Conservation (phyloP, 768 basidiomycete species). For the Serendipita vermifera region DNA sequence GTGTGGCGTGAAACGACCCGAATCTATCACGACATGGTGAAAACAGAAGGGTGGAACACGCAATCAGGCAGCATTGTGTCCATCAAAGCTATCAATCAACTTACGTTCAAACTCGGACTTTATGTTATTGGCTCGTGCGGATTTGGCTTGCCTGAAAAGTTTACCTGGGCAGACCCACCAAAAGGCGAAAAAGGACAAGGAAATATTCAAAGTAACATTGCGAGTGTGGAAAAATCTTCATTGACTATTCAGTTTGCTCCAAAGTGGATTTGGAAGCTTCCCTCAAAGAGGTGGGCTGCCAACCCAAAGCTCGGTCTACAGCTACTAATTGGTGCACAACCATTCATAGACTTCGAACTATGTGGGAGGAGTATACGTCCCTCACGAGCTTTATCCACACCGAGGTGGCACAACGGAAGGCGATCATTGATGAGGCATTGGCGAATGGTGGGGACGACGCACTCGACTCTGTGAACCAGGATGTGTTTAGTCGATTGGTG, state of each 20-base stretch:
- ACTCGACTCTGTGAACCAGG: not conserved
- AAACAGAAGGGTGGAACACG: slow-evolving; percentile 10
- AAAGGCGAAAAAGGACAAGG: not conserved
- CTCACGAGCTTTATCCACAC: slow-evolving; percentile 3
- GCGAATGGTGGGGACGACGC: slow-evolving; percentile 7
- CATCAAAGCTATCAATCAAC: not conserved
- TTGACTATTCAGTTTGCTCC: not conserved
- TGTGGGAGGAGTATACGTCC: slow-evolving; percentile 11
- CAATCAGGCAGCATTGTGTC: not conserved
- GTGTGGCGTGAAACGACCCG: slow-evolving; percentile 5
- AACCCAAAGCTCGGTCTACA: no score
- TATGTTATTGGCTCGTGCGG: slow-evolving; percentile 9
- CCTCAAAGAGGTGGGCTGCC: slow-evolving; percentile 9
- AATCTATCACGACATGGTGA: slow-evolving; percentile 12
- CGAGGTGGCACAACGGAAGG: not conserved
- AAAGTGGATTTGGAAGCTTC: slow-evolving; percentile 10
- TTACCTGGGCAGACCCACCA: slow-evolving; percentile 9
- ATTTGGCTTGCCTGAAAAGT: slow-evolving; percentile 10
- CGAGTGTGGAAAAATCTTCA: not conserved
- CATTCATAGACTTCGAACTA: slow-evolving; percentile 1
- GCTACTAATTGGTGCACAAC: no score
- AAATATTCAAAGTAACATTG: slow-evolving; percentile 2
- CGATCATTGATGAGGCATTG: not conserved
- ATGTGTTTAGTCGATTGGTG: slow-evolving; percentile 14
- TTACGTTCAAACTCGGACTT: slow-evolving; percentile 7